Conservation (phyloP, 2,329 filamentous ascomycete genomes). For the Claviceps cyperi region DNA sequence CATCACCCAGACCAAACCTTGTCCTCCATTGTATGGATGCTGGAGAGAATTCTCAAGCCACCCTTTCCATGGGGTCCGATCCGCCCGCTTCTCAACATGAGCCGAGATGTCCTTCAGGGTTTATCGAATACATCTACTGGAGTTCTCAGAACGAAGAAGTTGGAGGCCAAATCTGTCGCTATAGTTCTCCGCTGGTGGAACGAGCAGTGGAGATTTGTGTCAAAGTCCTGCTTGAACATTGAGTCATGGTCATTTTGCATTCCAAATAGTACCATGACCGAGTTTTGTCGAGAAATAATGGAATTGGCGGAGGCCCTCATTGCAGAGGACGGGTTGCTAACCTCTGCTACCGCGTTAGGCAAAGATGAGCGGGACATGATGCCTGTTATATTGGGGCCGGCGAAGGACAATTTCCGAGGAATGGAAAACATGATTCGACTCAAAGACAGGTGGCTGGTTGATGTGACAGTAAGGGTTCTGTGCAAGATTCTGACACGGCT, state of each 20-base stretch:
- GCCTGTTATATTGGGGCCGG: slow-evolving; percentile 24
- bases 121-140: slow-evolving; percentile 43
- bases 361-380: slow-evolving; percentile 25
- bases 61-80: slow-evolving; percentile 41
- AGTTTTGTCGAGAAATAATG: slow-evolving; percentile 91
- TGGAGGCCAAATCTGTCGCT: slow-evolving; percentile 47
- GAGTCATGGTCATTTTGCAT: slow-evolving; percentile 69
- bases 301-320: slow-evolving; percentile 80
- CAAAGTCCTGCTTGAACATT: slow-evolving; percentile 67
- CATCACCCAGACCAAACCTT: slow-evolving; percentile 26
- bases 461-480: slow-evolving; percentile 67
- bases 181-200: slow-evolving; percentile 70
- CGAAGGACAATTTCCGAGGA: slow-evolving; percentile 39
- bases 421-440: slow-evolving; percentile 83
- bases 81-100: slow-evolving; percentile 40
- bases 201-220: slow-evolving; percentile 67
- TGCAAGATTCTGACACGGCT: slow-evolving; percentile 72
- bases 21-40: slow-evolving; percentile 28
- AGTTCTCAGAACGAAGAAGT: slow-evolving; percentile 36
- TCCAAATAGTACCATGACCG: slow-evolving; percentile 67
- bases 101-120: slow-evolving; percentile 39
- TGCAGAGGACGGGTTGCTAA: slow-evolving; percentile 70
- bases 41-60: slow-evolving; percentile 21
- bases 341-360: slow-evolving; percentile 39
- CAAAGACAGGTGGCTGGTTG: slow-evolving; percentile 73